phyloP scores from a whole-genome alignment of 768 basidiomycete species.

The Suillus ampliporus region DNA sequence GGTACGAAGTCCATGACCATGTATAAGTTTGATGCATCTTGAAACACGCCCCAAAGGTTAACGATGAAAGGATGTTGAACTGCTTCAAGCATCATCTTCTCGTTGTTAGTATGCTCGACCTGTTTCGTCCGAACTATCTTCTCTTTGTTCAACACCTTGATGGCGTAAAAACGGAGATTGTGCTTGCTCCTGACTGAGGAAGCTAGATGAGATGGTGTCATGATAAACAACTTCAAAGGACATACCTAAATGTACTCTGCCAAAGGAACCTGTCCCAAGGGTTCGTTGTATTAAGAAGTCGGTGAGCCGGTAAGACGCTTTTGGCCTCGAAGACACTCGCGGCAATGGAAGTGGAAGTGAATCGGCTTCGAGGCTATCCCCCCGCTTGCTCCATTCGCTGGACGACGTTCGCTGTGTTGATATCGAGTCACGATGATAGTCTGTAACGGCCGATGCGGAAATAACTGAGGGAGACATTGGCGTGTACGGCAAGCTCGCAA shows the following conservation, averaged over 20 bases:
- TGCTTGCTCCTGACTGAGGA: constrained; percentile 83
- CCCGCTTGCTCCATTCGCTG: constrained; percentile 53
- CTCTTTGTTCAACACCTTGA: constrained; percentile 94
- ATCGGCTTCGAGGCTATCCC: constrained; percentile 44
- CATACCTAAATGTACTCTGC: constrained; percentile 89
- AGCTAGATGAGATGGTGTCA: constrained; percentile 14
- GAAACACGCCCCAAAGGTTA: constrained; percentile 96
- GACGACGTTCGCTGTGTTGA: constrained; percentile 70
- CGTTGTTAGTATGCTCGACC: constrained; percentile 96
- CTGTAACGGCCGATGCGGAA: constrained; percentile 40
- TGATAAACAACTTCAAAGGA: constrained; percentile 12
- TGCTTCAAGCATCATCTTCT: constrained; percentile 82
- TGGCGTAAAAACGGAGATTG: constrained; percentile 94
- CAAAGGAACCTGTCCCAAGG: constrained; percentile 95
- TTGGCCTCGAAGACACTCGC: constrained; percentile 51
- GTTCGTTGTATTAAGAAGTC: constrained; percentile 86
- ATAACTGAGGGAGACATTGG: neutral
- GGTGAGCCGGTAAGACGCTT: constrained; percentile 70
- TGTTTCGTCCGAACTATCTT: constrained; percentile 93
- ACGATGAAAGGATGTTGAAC: constrained; percentile 94
- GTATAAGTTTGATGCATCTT: constrained; percentile 91
- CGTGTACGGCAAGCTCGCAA: constrained; percentile 6
- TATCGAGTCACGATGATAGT: constrained; percentile 68
- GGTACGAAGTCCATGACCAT: constrained; percentile 99
- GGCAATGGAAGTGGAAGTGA: constrained; percentile 37